Conservation (phyloP, 805 yeast species). For the Myxozyma geophila region DNA sequence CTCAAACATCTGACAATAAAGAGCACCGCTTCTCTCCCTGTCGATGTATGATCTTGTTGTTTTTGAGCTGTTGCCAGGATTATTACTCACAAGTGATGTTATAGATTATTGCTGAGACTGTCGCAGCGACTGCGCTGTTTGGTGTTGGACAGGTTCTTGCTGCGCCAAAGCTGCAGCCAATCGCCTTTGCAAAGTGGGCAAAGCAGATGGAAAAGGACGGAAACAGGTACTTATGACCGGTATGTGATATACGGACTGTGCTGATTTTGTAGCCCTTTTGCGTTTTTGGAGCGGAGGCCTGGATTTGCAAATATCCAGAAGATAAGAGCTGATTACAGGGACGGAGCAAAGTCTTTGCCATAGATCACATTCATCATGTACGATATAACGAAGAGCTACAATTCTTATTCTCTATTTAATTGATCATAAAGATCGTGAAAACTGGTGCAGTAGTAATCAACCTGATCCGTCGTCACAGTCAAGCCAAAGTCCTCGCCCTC, state of each 20-base stretch:
- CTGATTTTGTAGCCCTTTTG: conserved; percentile 26
- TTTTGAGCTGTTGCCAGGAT: not conserved
- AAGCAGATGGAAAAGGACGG: conserved; percentile 27
- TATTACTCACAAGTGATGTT: not conserved
- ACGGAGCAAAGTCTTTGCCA: not conserved
- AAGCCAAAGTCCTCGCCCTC: conserved; percentile 27
- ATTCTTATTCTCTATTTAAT: not conserved
- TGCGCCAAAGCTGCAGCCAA: conserved; percentile 24
- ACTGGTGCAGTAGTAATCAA: conserved; percentile 18
- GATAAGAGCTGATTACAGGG: conserved; percentile 5
- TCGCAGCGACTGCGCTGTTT: conserved; percentile 26
- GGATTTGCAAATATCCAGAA: conserved; percentile 20
- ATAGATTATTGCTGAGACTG: conserved; percentile 33
- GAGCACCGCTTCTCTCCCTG: conserved; percentile 21
- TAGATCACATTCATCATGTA: not conserved
- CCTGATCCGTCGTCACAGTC: conserved; percentile 18
- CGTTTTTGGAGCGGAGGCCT: conserved; percentile 27
- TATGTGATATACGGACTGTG: not conserved
- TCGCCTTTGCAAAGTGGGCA: conserved; percentile 32
- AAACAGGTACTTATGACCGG: conserved; percentile 12
- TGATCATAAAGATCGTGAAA: conserved; percentile 24
- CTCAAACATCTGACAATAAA: conserved; percentile 27
- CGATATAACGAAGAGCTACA: not conserved
- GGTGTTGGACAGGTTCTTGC: conserved; percentile 29
- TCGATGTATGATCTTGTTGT: conserved; percentile 27